A percentile compares a stretch with the other conserved stretches of the same genome.
phyloP scores from a whole-genome alignment of 2,329 filamentous ascomycete genomes.

The Acrocalymma vagum region DNA sequence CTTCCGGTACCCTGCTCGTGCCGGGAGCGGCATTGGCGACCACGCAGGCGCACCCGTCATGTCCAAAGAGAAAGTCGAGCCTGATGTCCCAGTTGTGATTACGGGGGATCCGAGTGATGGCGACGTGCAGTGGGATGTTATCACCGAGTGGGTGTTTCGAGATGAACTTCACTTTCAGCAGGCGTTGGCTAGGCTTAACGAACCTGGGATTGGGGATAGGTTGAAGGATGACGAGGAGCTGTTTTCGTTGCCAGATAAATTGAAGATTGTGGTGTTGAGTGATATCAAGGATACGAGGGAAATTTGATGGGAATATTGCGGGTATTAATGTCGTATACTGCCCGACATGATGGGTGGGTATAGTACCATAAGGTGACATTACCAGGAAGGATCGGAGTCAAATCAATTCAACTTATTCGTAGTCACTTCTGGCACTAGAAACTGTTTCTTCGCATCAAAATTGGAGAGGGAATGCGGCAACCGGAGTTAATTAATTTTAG shows the following conservation, averaged over 20 bases:
- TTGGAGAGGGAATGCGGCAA: too few species aligned
- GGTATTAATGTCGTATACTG: too few species aligned
- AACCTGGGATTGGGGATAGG: slow-evolving; percentile 15
- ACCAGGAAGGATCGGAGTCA: too few species aligned
- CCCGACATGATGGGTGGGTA: too few species aligned
- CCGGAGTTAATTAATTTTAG: too few species aligned
- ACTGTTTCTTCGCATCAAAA: too few species aligned
- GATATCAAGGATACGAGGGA: slow-evolving; percentile 7
- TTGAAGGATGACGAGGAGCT: slow-evolving; percentile 31
- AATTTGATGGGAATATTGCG: too few species aligned
- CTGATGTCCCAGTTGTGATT: slow-evolving; percentile 25
- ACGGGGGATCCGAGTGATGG: slow-evolving; percentile 23
- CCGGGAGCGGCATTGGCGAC: slow-evolving; percentile 25
- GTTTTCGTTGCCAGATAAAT: slow-evolving; percentile 20
- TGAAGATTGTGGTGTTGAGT: slow-evolving; percentile 22
- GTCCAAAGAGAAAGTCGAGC: slow-evolving; percentile 14
- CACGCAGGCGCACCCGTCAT: slow-evolving; percentile 23
- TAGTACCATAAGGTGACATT: too few species aligned
- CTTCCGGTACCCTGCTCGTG: slow-evolving; percentile 22
- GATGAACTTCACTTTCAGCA: slow-evolving; percentile 35
- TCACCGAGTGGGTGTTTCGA: slow-evolving; percentile 27
- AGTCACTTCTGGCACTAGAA: too few species aligned
- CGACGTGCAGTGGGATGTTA: slow-evolving; percentile 25
- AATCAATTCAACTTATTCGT: too few species aligned
- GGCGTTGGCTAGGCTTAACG: slow-evolving; percentile 23